A percentile compares a stretch with the other conserved stretches of the same genome.
Evolutionary conservation across 352 stramenopile species (phyloP).

Genomic region (Pilasporangium apinafurcum): DNA sequence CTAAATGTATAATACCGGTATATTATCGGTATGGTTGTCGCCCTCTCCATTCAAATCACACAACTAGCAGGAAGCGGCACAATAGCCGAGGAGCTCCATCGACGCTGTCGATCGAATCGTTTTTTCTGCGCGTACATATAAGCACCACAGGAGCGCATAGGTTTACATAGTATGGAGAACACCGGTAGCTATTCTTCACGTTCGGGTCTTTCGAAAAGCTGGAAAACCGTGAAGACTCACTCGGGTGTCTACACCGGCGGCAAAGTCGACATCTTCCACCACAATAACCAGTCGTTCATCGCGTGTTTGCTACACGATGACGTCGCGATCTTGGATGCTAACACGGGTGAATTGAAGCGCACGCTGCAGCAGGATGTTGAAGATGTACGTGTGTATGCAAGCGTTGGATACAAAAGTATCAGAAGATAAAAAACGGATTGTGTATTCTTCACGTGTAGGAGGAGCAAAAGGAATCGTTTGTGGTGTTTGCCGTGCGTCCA

Average conservation of each 20-base stretch:
- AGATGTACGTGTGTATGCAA: slow-evolving; percentile 22
- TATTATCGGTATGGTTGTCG: background rate
- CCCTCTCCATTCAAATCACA: slow-evolving; percentile 1
- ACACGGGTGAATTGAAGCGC: slow-evolving; percentile 63
- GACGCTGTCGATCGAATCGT: background rate
- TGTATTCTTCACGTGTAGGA: slow-evolving; percentile 14
- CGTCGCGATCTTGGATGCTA: slow-evolving; percentile 66
- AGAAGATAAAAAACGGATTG: too few species aligned
- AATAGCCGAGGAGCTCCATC: background rate
- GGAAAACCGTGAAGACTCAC: slow-evolving; percentile 70
- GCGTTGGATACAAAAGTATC: too few species aligned
- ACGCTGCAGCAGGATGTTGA: slow-evolving; percentile 73
- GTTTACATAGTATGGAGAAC: too few species aligned
- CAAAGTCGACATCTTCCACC: slow-evolving; percentile 62
- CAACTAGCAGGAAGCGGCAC: background rate
- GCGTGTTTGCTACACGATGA: slow-evolving; percentile 83
- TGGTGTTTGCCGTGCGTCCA: slow-evolving; percentile 71
- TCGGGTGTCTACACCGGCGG: slow-evolving; percentile 78
- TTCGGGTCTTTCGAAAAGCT: slow-evolving; percentile 73
- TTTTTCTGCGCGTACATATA: background rate
- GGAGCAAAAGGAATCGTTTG: slow-evolving; percentile 79
- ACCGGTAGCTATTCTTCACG: slow-evolving; percentile 50
- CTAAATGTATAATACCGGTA: background rate
- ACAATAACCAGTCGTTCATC: slow-evolving; percentile 25
- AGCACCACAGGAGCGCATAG: slow-evolving; percentile 1